Evolutionary conservation across 108 stramenopile species (phyloP).

Genomic region (Nitzschia sp.): DNA sequence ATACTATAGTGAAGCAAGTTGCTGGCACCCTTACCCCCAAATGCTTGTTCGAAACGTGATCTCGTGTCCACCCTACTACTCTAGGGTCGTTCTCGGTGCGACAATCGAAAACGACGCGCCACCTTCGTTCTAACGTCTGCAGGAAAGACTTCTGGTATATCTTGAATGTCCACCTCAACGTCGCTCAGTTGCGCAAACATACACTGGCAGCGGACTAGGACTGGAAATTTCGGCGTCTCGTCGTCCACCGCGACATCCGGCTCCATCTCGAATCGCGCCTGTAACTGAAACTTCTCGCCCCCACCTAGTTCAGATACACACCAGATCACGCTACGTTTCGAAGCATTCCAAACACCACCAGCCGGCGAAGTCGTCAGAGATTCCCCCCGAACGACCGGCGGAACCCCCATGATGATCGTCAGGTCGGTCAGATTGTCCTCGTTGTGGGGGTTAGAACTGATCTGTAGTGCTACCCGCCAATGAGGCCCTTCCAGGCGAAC

Average conservation of each 20-base stretch:
- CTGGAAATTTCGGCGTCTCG: slow-evolving; percentile 74
- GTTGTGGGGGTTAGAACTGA: slow-evolving; percentile 88
- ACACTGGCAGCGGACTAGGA: slow-evolving; percentile 79
- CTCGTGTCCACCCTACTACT: no score
- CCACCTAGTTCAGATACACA: slow-evolving; percentile 77
- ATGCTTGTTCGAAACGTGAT: no score
- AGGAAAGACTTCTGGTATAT: slow-evolving; percentile 51
- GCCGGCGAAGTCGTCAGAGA: slow-evolving; percentile 74
- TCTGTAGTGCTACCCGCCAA: slow-evolving; percentile 83
- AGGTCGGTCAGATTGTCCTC: slow-evolving; percentile 74
- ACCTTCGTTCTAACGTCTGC: slow-evolving; percentile 76
- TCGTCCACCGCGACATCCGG: slow-evolving; percentile 23
- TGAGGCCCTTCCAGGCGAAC: slow-evolving; percentile 57
- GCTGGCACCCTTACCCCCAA: no score
- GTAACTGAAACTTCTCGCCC: slow-evolving; percentile 89
- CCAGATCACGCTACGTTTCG: slow-evolving; percentile 82
- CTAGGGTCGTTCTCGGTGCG: slow-evolving; percentile 62
- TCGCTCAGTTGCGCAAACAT: slow-evolving; percentile 81
- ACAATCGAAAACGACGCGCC: slow-evolving; percentile 75
- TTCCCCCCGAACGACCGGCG: slow-evolving; percentile 60
- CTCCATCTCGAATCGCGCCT: slow-evolving; percentile 72
- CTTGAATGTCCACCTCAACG: slow-evolving; percentile 61
- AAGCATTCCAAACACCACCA: slow-evolving; percentile 84
- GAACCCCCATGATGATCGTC: slow-evolving; percentile 85
- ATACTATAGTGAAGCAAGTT: no score